Percentiles rank a stretch among this genome's conserved stretches.
phyloP scores from a whole-genome alignment of 208 protist species.

The Trichomonas vaginalis region DNA sequence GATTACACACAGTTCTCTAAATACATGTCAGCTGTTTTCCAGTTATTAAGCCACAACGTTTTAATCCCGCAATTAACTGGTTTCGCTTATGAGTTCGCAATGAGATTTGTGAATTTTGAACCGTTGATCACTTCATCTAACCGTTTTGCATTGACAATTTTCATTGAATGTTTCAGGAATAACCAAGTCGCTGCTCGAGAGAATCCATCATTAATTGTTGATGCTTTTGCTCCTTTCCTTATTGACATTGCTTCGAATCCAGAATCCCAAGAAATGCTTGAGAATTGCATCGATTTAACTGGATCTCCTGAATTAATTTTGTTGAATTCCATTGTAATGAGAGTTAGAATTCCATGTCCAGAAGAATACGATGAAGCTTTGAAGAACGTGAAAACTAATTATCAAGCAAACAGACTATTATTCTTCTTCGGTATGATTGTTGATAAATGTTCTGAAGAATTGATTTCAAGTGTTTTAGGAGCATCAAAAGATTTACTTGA shows the following conservation, averaged over 20 bases:
- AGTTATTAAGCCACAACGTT: not conserved
- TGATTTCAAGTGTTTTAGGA: not conserved
- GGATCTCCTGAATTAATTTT: not conserved
- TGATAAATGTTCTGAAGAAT: not conserved
- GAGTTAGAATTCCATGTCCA: not conserved
- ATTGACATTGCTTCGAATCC: not conserved
- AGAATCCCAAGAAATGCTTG: not conserved
- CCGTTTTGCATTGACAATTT: not conserved
- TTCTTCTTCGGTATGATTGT: not conserved
- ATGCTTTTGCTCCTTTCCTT: not conserved
- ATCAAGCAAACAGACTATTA: not conserved
- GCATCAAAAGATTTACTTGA: not conserved
- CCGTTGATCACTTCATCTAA: not conserved
- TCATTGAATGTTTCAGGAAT: not conserved
- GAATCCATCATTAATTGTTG: not conserved
- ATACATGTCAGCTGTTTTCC: not conserved
- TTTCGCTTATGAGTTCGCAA: not conserved
- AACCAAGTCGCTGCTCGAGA: not conserved
- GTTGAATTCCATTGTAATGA: not conserved
- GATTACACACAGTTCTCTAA: not conserved
- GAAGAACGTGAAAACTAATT: not conserved
- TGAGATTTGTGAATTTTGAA: not conserved
- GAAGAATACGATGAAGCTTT: not conserved
- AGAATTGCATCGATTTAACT: not conserved
- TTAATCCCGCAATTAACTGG: not conserved